phyloP scores from a whole-genome alignment of 495 filamentous ascomycete genomes.

The Aspergillus egyptiacus region DNA sequence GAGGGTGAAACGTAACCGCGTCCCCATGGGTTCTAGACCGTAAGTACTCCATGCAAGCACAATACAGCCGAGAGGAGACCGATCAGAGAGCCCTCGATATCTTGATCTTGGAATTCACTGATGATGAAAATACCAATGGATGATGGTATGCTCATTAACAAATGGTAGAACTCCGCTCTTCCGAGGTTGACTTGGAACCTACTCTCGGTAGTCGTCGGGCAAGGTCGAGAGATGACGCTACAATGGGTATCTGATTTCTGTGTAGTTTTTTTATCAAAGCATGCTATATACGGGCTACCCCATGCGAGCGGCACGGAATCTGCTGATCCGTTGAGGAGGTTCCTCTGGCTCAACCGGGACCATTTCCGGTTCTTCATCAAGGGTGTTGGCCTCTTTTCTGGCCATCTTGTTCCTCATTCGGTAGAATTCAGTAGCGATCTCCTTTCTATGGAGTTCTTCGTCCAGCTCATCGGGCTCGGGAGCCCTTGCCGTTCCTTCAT shows the following conservation, averaged over 20 bases:
- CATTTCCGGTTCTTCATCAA: conserved; percentile 51
- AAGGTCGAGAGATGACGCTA: not conserved
- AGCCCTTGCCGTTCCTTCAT: conserved; percentile 20
- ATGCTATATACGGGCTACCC: conserved; percentile 25
- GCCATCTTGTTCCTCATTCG: conserved; percentile 73
- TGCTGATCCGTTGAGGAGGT: conserved; percentile 68
- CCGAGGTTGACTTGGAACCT: not conserved
- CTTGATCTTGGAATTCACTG: conserved; percentile 23
- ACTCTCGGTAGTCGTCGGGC: not conserved
- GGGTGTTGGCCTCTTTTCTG: conserved; percentile 69
- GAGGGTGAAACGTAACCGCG: conserved; percentile 27
- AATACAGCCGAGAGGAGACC: conserved; percentile 22
- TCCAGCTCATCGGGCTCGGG: conserved; percentile 70
- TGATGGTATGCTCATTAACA: conserved; percentile 12
- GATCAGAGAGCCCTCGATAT: conserved; percentile 24
- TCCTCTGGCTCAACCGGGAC: conserved; percentile 56
- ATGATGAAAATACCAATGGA: conserved; percentile 16
- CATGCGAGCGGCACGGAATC: conserved; percentile 82
- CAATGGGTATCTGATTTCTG: conserved; percentile 14
- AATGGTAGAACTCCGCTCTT: not conserved
- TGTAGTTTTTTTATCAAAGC: conserved; percentile 17
- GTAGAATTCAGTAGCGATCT: conserved; percentile 77
- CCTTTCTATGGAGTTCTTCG: conserved; percentile 61
- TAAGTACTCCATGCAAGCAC: conserved; percentile 24
- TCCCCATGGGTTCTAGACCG: conserved; percentile 13